Evolutionary conservation across 352 stramenopile genomes (phyloP).

Genomic region (Pythium diclinum): DNA sequence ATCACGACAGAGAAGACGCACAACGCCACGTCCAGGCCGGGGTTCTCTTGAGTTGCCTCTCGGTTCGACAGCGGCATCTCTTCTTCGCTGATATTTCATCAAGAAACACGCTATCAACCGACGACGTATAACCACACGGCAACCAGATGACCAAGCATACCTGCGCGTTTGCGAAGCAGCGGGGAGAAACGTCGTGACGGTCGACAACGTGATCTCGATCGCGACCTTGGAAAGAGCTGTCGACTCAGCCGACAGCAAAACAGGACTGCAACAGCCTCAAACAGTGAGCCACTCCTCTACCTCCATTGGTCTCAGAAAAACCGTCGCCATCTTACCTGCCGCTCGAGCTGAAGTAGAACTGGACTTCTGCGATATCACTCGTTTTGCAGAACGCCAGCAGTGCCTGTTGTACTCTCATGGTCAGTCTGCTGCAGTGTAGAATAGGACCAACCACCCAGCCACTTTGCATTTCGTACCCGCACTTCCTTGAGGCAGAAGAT

Average conservation of each 20-base stretch:
- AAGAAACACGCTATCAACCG: background rate
- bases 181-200: conserved; percentile 76
- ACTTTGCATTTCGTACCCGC: conserved; percentile 25
- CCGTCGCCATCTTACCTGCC: conserved; percentile 43
- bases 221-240: conserved; percentile 64
- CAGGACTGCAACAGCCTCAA: conserved; percentile 36
- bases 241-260: conserved; percentile 71
- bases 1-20: background rate
- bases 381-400: conserved; percentile 78
- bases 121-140: background rate
- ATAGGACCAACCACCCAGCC: no score
- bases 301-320: background rate
- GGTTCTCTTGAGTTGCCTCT: background rate
- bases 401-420: conserved; percentile 22
- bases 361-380: conserved; percentile 68
- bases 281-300: background rate
- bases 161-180: conserved; percentile 51
- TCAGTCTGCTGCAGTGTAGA: background rate
- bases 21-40: background rate
- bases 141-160: conserved; percentile 11
- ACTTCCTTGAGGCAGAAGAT: conserved; percentile 86
- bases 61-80: conserved; percentile 3
- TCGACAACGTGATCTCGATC: conserved; percentile 82
- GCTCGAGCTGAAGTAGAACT: conserved; percentile 64
- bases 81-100: conserved; percentile 17